Percentiles rank a stretch among this genome's conserved stretches.
phyloP scores from a whole-genome alignment of 495 filamentous ascomycete species.

The Aspergillus coremiiformis region DNA sequence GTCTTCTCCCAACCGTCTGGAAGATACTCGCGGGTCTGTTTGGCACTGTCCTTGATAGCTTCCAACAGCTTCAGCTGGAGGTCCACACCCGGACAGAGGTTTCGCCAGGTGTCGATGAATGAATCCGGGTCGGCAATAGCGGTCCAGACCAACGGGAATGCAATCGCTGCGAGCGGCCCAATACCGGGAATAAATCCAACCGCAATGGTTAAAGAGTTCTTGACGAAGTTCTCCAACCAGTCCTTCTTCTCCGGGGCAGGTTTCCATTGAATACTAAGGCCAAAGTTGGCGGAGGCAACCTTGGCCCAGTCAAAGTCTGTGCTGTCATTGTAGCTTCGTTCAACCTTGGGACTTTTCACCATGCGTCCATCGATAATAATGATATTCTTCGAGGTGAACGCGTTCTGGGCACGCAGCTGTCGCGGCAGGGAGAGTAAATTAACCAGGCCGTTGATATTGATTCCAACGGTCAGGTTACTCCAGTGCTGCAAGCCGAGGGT shows the following conservation, averaged over 20 bases:
- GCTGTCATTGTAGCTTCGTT: neutral
- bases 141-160: neutral
- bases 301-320: neutral
- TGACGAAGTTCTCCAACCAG: neutral
- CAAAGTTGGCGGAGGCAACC: neutral
- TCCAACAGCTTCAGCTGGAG: neutral
- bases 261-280: neutral
- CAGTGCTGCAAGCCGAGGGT: neutral
- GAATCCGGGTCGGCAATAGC: neutral
- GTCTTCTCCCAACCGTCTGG: neutral
- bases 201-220: neutral
- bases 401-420: neutral
- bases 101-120: neutral
- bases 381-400: neutral
- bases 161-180: neutral
- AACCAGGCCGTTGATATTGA: slow-evolving; percentile 2
- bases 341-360: neutral
- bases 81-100: neutral
- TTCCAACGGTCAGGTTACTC: neutral
- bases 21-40: neutral
- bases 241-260: neutral
- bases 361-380: neutral
- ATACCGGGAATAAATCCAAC: slow-evolving; percentile 1
- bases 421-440: neutral
- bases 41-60: neutral